phyloP scores from a whole-genome alignment of 768 basidiomycete species.

The Pluteus cervinus region DNA sequence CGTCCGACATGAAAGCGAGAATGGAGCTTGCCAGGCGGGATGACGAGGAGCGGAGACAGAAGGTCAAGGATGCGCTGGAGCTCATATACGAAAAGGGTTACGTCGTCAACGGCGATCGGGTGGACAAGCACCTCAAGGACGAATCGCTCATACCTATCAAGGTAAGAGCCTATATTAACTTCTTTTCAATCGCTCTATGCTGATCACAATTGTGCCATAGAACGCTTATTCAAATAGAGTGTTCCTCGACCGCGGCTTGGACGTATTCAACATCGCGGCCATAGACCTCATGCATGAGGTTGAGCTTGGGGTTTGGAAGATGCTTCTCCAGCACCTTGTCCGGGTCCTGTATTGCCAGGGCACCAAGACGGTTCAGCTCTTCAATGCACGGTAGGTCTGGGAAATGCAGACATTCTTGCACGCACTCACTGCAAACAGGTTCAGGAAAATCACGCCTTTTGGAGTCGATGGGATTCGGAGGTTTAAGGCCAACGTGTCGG shows the following conservation, averaged over 20 bases:
- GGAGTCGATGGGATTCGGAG: conserved; percentile 20
- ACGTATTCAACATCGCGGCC: conserved; percentile 20
- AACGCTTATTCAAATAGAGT: conserved; percentile 27
- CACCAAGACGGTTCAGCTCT: conserved; percentile 10
- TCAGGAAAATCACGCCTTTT: conserved; percentile 23
- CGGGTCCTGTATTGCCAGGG: conserved; percentile 21
- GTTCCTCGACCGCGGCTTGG: conserved; percentile 10
- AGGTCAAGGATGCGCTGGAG: conserved; percentile 8
- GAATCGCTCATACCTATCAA: conserved; percentile 23
- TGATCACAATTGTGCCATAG: conserved; percentile 14
- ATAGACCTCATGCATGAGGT: conserved; percentile 33
- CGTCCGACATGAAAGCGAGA: conserved; percentile 7
- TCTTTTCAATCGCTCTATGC: neutral
- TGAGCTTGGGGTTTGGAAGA: conserved; percentile 32
- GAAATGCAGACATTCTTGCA: neutral
- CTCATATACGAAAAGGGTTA: conserved; percentile 21
- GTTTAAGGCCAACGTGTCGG: conserved; percentile 25
- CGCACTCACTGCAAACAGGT: conserved; percentile 14
- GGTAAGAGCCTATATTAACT: conserved; percentile 18
- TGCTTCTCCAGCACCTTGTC: conserved; percentile 26
- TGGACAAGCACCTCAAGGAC: conserved; percentile 18
- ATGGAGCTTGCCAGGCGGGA: neutral
- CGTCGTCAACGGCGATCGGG: conserved; percentile 16
- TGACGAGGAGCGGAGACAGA: neutral
- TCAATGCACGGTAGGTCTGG: conserved; percentile 17